These are phyloP conservation scores for Schizophyllum commune DNA, from an alignment of 1,284 basidiomycete species.

Conservation along the genomic window DNA sequence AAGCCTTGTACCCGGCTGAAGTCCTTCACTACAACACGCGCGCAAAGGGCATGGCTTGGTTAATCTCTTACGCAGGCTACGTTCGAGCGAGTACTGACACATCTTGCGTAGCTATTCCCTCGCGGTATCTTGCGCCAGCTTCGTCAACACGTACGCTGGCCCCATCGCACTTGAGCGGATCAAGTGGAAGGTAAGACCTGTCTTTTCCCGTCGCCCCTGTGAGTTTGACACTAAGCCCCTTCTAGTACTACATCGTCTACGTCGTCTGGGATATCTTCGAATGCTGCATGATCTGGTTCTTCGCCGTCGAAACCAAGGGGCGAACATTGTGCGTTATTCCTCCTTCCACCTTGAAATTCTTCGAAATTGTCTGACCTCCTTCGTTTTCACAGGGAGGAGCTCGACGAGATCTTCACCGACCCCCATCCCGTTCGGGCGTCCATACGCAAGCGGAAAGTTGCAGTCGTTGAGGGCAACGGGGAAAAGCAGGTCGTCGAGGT, in stretches of 20 bases:
- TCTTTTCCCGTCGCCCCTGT: not conserved
- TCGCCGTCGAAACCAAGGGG: slow-evolving; percentile 33
- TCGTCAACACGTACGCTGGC: slow-evolving; percentile 43
- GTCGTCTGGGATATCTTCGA: slow-evolving; percentile 32
- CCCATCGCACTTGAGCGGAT: slow-evolving; percentile 43
- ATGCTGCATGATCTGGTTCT: slow-evolving; percentile 27
- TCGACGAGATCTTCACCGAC: slow-evolving; percentile 34
- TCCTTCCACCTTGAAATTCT: not conserved
- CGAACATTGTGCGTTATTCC: slow-evolving; percentile 28
- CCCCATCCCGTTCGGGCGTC: slow-evolving; percentile 32
- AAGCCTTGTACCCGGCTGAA: slow-evolving; percentile 51
- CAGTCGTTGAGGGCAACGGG: slow-evolving; percentile 25
- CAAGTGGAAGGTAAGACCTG: slow-evolving; percentile 27
- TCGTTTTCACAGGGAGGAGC: slow-evolving; percentile 24
- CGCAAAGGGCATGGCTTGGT: slow-evolving; percentile 51
- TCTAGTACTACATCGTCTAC: slow-evolving; percentile 18
- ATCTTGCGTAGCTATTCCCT: slow-evolving; percentile 26
- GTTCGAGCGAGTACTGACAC: not conserved
- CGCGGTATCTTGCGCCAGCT: slow-evolving; percentile 39
- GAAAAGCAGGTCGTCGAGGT: slow-evolving; percentile 18
- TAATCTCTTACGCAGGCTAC: slow-evolving; percentile 6
- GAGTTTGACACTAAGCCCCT: not conserved
- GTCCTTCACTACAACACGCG: slow-evolving; percentile 47
- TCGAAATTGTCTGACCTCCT: not conserved
- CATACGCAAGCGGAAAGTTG: slow-evolving; percentile 27